A percentile compares a stretch with the other conserved stretches of the same genome.
Conservation (phyloP, 1,139 yeast species). For the Saccharomycopsis hybrid region DNA sequence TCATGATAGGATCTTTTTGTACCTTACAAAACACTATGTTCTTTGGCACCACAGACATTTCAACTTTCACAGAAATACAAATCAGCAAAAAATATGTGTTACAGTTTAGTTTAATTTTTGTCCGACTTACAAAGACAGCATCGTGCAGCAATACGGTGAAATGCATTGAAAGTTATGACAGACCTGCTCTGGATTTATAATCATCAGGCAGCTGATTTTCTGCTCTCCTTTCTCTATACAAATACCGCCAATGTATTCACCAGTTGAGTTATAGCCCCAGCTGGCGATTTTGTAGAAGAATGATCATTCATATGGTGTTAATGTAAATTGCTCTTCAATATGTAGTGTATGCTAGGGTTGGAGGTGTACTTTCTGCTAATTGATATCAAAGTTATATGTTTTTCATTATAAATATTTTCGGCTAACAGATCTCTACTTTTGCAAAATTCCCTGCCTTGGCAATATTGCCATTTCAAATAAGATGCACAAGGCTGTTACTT, state of each 20-base stretch:
- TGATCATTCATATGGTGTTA: conserved; percentile 30
- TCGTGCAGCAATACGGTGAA: no score
- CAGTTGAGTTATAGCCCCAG: conserved; percentile 14
- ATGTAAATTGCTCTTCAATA: conserved; percentile 32
- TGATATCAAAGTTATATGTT: conserved; percentile 37
- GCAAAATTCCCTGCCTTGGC: conserved; percentile 33
- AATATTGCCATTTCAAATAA: conserved; percentile 35
- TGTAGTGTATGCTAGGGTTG: conserved; percentile 42
- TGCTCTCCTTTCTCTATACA: conserved; percentile 32
- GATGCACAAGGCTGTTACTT: conserved; percentile 26
- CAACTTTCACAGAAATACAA: no score
- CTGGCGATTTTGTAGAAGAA: conserved; percentile 34
- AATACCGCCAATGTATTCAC: conserved; percentile 23
- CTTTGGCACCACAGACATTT: no score
- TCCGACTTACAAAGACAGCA: no score
- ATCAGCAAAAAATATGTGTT: no score
- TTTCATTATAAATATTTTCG: conserved; percentile 28
- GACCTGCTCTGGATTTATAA: no score
- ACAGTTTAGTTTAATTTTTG: no score
- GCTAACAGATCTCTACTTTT: conserved; percentile 21
- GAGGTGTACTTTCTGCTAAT: conserved; percentile 42
- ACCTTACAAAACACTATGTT: no score
- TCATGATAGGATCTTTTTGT: no score
- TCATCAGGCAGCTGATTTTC: no score
- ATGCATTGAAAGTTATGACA: no score